Evolutionary conservation across 306 rosid genomes (phyloP).

Genomic region (Prosopis cineraria): DNA sequence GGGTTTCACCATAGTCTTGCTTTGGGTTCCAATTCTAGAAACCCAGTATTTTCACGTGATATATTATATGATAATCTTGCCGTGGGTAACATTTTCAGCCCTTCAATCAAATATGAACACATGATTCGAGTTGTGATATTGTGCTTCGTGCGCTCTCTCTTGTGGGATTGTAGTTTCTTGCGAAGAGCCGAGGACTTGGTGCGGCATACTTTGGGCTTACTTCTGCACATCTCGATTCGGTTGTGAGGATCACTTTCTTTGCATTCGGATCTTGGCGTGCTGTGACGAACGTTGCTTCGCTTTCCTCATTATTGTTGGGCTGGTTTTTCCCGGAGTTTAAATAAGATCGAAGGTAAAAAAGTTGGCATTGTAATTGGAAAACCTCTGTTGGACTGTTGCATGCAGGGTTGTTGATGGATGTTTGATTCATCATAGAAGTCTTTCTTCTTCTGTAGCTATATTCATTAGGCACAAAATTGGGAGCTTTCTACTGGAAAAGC

Average conservation of each 20-base stretch:
- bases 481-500: background rate
- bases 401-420: conserved; percentile 32
- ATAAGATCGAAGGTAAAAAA: conserved; percentile 11
- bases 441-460: conserved; percentile 19
- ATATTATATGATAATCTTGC: conserved; percentile 23
- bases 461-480: conserved; percentile 31
- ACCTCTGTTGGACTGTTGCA: conserved; percentile 23
- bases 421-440: background rate
- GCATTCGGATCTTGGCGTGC: conserved; percentile 29
- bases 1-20: conserved; percentile 47
- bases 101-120: conserved; percentile 8
- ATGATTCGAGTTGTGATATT: background rate
- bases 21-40: conserved; percentile 19
- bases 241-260: conserved; percentile 26
- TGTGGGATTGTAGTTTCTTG: conserved; percentile 1
- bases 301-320: conserved; percentile 12
- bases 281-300: conserved; percentile 22
- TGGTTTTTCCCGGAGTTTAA: conserved; percentile 23
- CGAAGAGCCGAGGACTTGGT: background rate
- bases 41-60: conserved; percentile 46
- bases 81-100: conserved; percentile 1
- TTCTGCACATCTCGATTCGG: background rate
- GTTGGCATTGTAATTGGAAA: conserved; percentile 14
- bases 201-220: conserved; percentile 19
- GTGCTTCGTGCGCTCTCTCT: conserved; percentile 8